These are phyloP conservation scores for Diutina scorzettiae DNA, from an alignment of 1,139 yeast species.

Conservation along the genomic window DNA sequence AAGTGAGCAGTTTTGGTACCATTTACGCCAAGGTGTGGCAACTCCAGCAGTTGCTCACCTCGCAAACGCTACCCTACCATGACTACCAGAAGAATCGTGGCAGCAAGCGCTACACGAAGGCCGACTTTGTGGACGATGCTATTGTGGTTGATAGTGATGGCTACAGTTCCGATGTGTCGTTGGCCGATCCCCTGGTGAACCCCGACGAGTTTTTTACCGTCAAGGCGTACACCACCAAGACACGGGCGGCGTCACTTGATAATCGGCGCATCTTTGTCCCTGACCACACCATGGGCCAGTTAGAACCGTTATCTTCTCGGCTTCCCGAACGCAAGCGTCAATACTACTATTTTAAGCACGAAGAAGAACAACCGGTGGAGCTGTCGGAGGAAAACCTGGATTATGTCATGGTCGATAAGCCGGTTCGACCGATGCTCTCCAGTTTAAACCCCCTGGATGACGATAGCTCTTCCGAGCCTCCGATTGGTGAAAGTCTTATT, in stretches of 20 bases:
- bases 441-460: slow-evolving; percentile 1
- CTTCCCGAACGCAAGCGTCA: slow-evolving; percentile 20
- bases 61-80: slow-evolving; percentile 8
- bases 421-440: neutral
- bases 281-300: slow-evolving; percentile 17
- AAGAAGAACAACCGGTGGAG: neutral
- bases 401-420: neutral
- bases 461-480: slow-evolving; percentile 1
- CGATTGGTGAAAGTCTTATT: neutral
- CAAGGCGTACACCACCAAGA: slow-evolving; percentile 16
- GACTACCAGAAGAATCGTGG: slow-evolving; percentile 12
- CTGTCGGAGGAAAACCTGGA: neutral
- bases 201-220: slow-evolving; percentile 42
- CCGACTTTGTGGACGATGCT: slow-evolving; percentile 7
- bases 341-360: slow-evolving; percentile 19
- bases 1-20: slow-evolving; percentile 32
- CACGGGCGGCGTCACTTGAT: neutral
- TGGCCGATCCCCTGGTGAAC: slow-evolving; percentile 40
- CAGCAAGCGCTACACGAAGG: slow-evolving; percentile 14
- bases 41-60: neutral
- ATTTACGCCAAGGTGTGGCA: slow-evolving; percentile 46
- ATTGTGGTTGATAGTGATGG: slow-evolving; percentile 14
- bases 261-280: slow-evolving; percentile 1
- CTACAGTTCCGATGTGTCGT: slow-evolving; percentile 35
- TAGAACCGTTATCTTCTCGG: slow-evolving; percentile 16